Evolutionary conservation across 2,329 filamentous ascomycete species (phyloP), one percentile per base, ranked within the genome.

Genomic region (Thelonectria olida): DNA sequence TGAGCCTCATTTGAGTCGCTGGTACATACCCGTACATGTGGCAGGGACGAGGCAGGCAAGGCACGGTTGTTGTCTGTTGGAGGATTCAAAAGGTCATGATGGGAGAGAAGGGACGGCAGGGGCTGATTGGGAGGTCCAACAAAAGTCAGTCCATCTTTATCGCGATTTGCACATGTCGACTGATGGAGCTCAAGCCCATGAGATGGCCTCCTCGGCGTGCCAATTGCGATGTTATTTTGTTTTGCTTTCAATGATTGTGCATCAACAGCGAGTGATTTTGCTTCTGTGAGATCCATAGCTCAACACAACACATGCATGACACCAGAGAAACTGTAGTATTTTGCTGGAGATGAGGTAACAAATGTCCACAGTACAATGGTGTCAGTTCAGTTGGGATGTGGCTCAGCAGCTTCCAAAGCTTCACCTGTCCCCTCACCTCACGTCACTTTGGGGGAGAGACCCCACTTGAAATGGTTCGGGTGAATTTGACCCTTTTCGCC

Each of bases 381-480:
- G 5, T 22, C 8, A 5, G 15, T 7, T 27, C 45, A 39, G 41
- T 52, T 39, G 47, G 5, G 12, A 31, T 65, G 60, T 65, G 63
- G 63, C 63, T 58, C 56, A 58, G 56, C 45, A 58, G 38, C 36
- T 42, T 38, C 41, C 49, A 25, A 28, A 23, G 44, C 22, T 19
- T 38, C 54, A 34, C 17, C 20, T 65, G 42, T 45, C 22, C 42
- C 17, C 45, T 54, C 58, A 61, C 52, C 52, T 52, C 28, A 19
- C 22, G 8, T n/a, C 10, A 20, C n/a, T 25, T 31, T 6, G 31
- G n/a, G 23, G 27, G 15, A 17, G 15, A 17, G 38, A 36, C 50
- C 44, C 34, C 27, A 49, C 57, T 19, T 44, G 48, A 19, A 19
- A 28, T 22, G 17, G 25, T 20, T 52, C 58, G 65, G 62, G 57